Conservation (phyloP, 805 yeast species). For the Candida bentonensis region DNA sequence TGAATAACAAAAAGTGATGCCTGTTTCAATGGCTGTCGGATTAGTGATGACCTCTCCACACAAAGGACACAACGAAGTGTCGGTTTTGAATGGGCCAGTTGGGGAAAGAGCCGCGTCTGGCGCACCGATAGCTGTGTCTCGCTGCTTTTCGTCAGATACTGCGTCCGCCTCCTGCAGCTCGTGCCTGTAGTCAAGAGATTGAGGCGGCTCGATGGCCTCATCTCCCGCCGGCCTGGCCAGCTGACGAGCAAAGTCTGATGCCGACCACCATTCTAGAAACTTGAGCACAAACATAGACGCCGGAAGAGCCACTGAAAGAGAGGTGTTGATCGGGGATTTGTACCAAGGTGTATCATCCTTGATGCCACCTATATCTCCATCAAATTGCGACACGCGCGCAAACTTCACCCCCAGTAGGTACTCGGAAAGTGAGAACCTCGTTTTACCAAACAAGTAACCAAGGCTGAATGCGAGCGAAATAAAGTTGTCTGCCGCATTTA, state of each 20-base stretch:
- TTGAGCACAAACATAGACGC: conserved; percentile 67
- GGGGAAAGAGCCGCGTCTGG: conserved; percentile 4
- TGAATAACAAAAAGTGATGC: conserved; percentile 77
- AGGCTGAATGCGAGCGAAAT: conserved; percentile 45
- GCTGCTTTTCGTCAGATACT: conserved; percentile 17
- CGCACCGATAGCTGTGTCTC: conserved; percentile 7
- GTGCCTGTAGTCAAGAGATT: conserved; percentile 10
- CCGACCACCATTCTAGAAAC: conserved; percentile 88
- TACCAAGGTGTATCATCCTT: background rate
- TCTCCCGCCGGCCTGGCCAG: conserved; percentile 29
- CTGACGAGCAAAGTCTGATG: conserved; percentile 54
- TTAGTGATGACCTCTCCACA: conserved; percentile 53
- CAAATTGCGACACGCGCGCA: conserved; percentile 36
- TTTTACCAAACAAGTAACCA: conserved; percentile 50
- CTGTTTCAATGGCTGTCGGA: conserved; percentile 85
- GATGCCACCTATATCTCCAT: conserved; percentile 3
- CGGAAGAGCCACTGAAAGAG: conserved; percentile 36
- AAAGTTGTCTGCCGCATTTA: conserved; percentile 33
- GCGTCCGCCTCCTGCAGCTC: conserved; percentile 7
- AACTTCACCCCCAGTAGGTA: conserved; percentile 48
- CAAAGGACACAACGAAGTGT: conserved; percentile 41
- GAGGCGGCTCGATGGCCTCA: conserved; percentile 13
- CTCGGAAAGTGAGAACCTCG: conserved; percentile 49
- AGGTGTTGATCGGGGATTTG: background rate
- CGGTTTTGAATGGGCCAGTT: background rate